Evolutionary conservation across 2,329 filamentous ascomycete species (phyloP).

Genomic region (Monilinia laxa): DNA sequence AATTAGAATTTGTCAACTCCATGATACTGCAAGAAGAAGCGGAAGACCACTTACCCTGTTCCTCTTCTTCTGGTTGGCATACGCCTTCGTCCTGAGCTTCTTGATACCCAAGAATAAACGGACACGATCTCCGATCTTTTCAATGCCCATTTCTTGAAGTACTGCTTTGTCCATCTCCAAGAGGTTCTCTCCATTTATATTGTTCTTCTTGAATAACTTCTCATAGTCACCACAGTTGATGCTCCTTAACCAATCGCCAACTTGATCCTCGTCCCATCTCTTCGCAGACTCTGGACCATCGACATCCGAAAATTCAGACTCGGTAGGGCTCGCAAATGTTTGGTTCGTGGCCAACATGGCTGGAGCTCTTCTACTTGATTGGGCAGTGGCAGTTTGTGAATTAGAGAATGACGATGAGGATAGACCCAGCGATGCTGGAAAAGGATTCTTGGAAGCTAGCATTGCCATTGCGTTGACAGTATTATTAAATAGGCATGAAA

Average conservation of each 20-base stretch:
- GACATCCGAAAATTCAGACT: conserved; percentile 86
- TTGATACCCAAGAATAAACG: conserved; percentile 85
- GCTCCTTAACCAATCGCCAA: conserved; percentile 84
- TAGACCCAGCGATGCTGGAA: conserved; percentile 56
- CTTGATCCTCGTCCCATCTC: conserved; percentile 88
- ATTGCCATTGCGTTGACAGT: conserved; percentile 61
- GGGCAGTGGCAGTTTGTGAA: conserved; percentile 50
- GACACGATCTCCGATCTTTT: conserved; percentile 95
- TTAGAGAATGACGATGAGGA: conserved; percentile 49
- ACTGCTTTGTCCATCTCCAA: conserved; percentile 96
- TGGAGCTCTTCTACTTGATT: conserved; percentile 54
- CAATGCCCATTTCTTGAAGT: conserved; percentile 96
- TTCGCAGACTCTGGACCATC: conserved; percentile 74
- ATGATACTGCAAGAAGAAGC: neutral
- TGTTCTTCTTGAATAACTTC: conserved; percentile 82
- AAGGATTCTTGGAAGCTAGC: conserved; percentile 73
- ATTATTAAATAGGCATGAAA: conserved; percentile 36
- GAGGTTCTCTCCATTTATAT: conserved; percentile 96
- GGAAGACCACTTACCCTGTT: conserved; percentile 65
- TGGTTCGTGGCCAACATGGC: conserved; percentile 52
- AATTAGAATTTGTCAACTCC: conserved; percentile 30
- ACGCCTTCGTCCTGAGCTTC: conserved; percentile 73
- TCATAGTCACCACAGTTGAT: conserved; percentile 96
- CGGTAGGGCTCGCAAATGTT: conserved; percentile 73
- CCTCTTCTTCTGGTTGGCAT: conserved; percentile 75